phyloP scores from a whole-genome alignment of 345 rosid genomes.

The Populus ilicifolia region DNA sequence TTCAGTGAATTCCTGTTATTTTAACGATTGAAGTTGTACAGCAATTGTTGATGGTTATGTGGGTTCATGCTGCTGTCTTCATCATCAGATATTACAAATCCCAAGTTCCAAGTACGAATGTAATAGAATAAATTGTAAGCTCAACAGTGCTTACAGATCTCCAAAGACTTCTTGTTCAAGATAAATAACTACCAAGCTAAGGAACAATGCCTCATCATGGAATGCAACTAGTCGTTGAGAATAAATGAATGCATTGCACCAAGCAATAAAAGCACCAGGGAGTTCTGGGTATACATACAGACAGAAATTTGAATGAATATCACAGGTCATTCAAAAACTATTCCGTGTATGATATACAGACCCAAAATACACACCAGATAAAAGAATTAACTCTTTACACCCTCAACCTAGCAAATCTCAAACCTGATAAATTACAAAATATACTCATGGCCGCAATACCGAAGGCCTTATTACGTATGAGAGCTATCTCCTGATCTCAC shows the following conservation, averaged over 20 bases:
- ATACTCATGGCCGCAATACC: conserved; percentile 28
- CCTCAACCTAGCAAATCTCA: not conserved
- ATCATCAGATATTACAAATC: not conserved
- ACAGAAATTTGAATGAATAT: not conserved
- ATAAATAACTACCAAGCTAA: not conserved
- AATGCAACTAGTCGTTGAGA: not conserved
- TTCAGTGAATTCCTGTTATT: no score
- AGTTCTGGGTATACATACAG: conserved; percentile 5
- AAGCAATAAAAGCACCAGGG: not conserved
- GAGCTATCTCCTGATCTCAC: conserved; percentile 1
- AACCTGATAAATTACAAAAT: conserved; percentile 21
- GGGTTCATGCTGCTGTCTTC: not conserved
- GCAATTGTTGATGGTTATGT: not conserved
- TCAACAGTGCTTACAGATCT: not conserved
- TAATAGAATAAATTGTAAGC: not conserved
- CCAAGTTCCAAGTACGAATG: not conserved
- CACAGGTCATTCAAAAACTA: not conserved
- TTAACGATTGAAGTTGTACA: no score
- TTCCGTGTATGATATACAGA: not conserved
- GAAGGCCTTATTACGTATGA: conserved; percentile 33
- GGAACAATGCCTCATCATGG: not conserved
- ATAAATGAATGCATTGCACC: not conserved
- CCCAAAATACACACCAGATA: not conserved
- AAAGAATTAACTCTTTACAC: conserved; percentile 16
- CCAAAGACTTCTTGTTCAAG: not conserved